Conservation (phyloP, 2,329 filamentous ascomycete genomes). For the Arthrobotrys megalospora region DNA sequence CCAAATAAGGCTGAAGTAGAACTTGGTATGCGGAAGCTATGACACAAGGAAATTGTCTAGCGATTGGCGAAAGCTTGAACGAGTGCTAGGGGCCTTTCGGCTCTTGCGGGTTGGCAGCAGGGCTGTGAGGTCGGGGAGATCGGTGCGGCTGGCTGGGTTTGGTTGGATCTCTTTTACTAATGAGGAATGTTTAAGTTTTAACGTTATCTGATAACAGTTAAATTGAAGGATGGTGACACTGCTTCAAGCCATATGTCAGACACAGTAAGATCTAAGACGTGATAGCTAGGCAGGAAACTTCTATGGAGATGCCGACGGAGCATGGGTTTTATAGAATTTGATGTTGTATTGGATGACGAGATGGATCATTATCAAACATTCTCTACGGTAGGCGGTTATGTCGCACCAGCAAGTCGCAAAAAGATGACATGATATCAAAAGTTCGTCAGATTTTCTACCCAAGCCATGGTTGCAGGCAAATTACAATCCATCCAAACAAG, state of each 20-base stretch:
- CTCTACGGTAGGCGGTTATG: neutral
- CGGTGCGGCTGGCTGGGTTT: slow-evolving; percentile 17
- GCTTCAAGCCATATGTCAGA: slow-evolving; percentile 5
- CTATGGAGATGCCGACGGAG: slow-evolving; percentile 3
- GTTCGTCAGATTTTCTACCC: slow-evolving; percentile 9
- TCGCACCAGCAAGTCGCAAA: neutral
- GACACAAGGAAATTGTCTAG: slow-evolving; percentile 16
- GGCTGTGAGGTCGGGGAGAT: slow-evolving; percentile 13
- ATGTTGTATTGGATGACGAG: slow-evolving; percentile 1
- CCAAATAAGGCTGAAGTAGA: slow-evolving; percentile 36
- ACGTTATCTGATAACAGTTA: slow-evolving; percentile 1
- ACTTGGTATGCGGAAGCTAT: neutral
- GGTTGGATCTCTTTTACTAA: neutral
- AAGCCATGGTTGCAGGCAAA: slow-evolving; percentile 15
- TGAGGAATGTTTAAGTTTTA: neutral
- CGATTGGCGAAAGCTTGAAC: slow-evolving; percentile 34
- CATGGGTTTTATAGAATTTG: neutral
- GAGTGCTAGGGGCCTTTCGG: neutral
- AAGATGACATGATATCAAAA: slow-evolving; percentile 10
- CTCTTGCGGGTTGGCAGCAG: slow-evolving; percentile 8
- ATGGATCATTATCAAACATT: neutral
- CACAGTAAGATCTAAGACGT: neutral
- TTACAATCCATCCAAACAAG: neutral
- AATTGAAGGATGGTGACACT: slow-evolving; percentile 1
- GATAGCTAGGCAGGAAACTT: neutral